Base-by-base conservation (phyloP, 176 grass and related monocot genomes). In the Puccinellia tenuiflora region DNA sequence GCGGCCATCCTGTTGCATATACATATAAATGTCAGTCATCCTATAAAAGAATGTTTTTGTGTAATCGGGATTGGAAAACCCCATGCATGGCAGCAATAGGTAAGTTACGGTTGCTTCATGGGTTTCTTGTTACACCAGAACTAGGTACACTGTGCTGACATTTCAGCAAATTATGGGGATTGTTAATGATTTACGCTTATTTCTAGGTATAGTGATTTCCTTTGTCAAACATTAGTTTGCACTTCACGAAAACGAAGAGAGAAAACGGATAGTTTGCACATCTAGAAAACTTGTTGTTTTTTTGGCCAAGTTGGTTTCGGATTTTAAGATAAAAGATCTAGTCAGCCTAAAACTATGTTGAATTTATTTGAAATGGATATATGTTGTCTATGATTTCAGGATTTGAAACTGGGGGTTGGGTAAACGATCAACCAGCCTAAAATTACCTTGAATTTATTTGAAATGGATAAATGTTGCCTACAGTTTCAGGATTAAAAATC, bases 1-100 rank as follows among this genome's bases (percentile, higher is more conserved):
- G 14, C 87, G 85, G n/a, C 92, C 95, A 82, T 97, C 92, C 92
- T 97, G 90, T 85, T 88, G 54, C 69, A 82, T 85, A 80, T 68
- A 78, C 84, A 71, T 70, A 45, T 38, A 70, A 82, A 82, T 85
- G 48, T 92, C 28, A 86, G 54, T 13, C 57, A 65, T 73, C 31
- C 30, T 79, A 73, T 20, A 79, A 47, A 73, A 61, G 7, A 74
- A 79, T 72, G 30, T 76, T 38, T 47, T 54, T 68, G 21, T 29
- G 33, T 29, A 78, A 59, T 40, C 16, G 2, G 18, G 47, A 43
- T 33, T 21, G 16, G 25, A 57, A 76, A 68, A 80, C 25, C 22
- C 42, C 16, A n/a, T 75, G 39, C 21, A 45, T 77, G 39, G 13
- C 45, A 60, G 15, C 16, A 65, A 60, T 3, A 30, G 4, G 7